Conservation (phyloP, 108 stramenopile species). For the Thalassiosira profunda region DNA sequence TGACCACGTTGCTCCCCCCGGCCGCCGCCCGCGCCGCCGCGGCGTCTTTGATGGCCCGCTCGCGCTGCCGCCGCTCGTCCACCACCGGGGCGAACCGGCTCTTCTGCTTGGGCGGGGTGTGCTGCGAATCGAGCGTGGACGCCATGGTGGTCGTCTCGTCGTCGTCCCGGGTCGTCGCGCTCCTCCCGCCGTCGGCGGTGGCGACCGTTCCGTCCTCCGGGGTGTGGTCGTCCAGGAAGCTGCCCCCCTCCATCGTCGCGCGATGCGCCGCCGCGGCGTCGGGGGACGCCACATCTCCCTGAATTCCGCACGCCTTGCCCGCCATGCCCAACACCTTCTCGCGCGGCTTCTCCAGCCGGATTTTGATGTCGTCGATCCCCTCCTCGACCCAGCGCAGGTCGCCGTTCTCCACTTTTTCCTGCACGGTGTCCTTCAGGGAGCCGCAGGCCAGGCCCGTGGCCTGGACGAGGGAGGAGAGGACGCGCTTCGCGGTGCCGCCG, state of each 20-base stretch:
- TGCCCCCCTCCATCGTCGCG: conserved; percentile 1
- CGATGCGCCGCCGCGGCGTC: neutral
- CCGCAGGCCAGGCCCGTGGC: conserved; percentile 39
- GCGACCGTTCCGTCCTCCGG: conserved; percentile 4
- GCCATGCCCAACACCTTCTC: conserved; percentile 18
- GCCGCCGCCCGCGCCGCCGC: conserved; percentile 3
- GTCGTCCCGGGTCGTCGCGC: neutral
- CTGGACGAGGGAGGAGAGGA: conserved; percentile 33
- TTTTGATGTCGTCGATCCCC: conserved; percentile 25
- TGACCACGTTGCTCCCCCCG: conserved; percentile 55
- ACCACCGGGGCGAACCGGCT: conserved; percentile 27
- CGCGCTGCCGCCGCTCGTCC: neutral
- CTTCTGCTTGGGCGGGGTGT: conserved; percentile 9
- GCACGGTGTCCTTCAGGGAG: conserved; percentile 35
- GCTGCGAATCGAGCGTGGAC: conserved; percentile 5
- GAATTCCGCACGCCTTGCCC: conserved; percentile 1
- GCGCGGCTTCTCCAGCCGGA: conserved; percentile 9
- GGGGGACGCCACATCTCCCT: neutral
- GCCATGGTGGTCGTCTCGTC: conserved; percentile 7
- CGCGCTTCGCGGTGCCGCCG: conserved; percentile 20
- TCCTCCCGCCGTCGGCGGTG: neutral
- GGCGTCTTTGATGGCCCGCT: conserved; percentile 4
- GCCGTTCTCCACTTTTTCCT: conserved; percentile 20
- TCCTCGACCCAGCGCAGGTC: conserved; percentile 35
- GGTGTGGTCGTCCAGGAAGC: conserved; percentile 4